These are phyloP conservation scores for Fraxinus cuspidata DNA, from an alignment of 257 asterid genomes.

Conservation along the genomic window DNA sequence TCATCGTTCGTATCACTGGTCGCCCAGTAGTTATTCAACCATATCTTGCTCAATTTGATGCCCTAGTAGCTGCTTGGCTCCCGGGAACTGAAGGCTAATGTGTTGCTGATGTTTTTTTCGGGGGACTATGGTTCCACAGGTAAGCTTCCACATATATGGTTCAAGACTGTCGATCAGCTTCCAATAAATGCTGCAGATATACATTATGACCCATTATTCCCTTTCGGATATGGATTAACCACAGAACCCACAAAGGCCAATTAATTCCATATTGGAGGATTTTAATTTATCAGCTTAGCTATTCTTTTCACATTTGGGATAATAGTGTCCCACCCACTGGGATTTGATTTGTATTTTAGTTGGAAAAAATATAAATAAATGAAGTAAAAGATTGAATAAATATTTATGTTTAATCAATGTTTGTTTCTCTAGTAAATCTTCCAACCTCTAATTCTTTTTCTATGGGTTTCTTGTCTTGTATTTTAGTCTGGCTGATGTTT, in stretches of 20 bases:
- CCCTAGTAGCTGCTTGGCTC: conserved; percentile 60
- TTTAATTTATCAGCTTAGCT: no score
- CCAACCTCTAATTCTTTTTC: no score
- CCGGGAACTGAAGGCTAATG: conserved; percentile 60
- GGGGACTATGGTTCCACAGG: conserved; percentile 50
- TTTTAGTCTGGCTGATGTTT: no score
- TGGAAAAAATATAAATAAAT: no score
- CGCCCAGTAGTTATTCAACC: conserved; percentile 55
- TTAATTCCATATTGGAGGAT: conserved; percentile 2
- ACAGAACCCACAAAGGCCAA: conserved; percentile 37
- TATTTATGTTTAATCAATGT: no score
- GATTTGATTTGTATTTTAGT: background rate
- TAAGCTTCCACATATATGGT: conserved; percentile 48
- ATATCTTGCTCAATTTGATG: conserved; percentile 33
- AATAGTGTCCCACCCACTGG: background rate
- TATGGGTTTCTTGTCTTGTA: no score
- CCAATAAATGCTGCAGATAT: conserved; percentile 51
- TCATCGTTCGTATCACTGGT: conserved; percentile 41
- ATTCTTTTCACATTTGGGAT: background rate
- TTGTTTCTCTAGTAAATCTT: no score
- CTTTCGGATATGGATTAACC: conserved; percentile 49
- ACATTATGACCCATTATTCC: conserved; percentile 48
- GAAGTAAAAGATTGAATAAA: no score
- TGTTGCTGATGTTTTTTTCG: conserved; percentile 54
- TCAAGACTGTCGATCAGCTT: conserved; percentile 48